These are phyloP conservation scores for Daldinia caldariorum DNA, from an alignment of 495 filamentous ascomycete species.

Conservation along the genomic window DNA sequence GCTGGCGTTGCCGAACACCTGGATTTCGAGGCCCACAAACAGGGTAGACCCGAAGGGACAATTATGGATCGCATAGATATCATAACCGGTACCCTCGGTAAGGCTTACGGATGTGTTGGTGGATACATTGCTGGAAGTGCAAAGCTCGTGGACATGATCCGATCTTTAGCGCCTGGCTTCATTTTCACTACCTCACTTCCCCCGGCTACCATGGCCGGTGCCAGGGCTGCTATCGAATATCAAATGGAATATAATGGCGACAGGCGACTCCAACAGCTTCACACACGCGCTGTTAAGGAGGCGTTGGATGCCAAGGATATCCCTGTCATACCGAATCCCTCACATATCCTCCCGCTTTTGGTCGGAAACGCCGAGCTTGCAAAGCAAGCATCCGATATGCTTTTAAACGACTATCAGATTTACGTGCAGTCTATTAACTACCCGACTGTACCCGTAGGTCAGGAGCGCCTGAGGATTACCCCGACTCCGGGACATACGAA, in stretches of 20 bases:
- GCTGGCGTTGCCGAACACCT: constrained; percentile 97
- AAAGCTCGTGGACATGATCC: constrained; percentile 91
- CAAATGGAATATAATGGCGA: constrained; percentile 84
- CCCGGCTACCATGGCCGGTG: constrained; percentile 96
- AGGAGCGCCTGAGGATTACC: constrained; percentile 94
- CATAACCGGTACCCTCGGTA: constrained; percentile 95
- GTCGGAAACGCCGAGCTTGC: constrained; percentile 96
- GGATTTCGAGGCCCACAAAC: constrained; percentile 82
- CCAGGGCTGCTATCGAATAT: constrained; percentile 90
- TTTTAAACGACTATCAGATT: constrained; percentile 87
- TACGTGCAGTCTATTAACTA: constrained; percentile 99
- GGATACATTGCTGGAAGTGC: constrained; percentile 95
- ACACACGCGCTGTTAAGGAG: constrained; percentile 91
- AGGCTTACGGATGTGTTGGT: constrained; percentile 97
- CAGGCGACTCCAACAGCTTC: constrained; percentile 89
- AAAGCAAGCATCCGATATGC: constrained; percentile 86
- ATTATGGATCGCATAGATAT: constrained; percentile 97
- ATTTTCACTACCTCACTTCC: constrained; percentile 99
- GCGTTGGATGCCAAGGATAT: constrained; percentile 79
- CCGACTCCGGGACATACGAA: constrained; percentile 92
- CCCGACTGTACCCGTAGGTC: constrained; percentile 93
- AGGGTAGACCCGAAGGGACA: constrained; percentile 77
- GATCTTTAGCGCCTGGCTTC: constrained; percentile 95
- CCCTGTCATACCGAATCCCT: constrained; percentile 98
- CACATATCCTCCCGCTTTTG: constrained; percentile 92